Evolutionary conservation across 768 basidiomycete species (phyloP).

Genomic region (Leccinum variicolor): DNA sequence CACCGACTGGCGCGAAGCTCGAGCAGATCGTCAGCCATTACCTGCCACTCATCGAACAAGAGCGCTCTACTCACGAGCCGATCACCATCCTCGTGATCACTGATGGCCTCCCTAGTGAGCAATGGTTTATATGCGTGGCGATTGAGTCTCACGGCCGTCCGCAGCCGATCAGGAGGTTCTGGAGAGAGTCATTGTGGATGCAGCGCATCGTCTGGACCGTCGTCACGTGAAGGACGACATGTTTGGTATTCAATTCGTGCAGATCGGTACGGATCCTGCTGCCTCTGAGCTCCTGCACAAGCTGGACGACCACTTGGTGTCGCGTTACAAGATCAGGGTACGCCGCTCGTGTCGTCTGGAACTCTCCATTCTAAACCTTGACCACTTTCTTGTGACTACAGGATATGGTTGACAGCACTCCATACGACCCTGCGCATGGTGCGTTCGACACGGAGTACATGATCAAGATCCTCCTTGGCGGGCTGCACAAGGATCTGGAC

Average conservation of each 20-base stretch:
- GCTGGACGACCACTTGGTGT: slow-evolving; percentile 37
- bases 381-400: slow-evolving; percentile 11
- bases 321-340: slow-evolving; percentile 32
- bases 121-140: not conserved
- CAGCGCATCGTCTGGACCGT: slow-evolving; percentile 39
- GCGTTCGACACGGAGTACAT: slow-evolving; percentile 33
- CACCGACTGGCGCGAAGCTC: slow-evolving; percentile 38
- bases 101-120: slow-evolving; percentile 39
- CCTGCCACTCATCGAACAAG: slow-evolving; percentile 30
- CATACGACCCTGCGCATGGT: slow-evolving; percentile 31
- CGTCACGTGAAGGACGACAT: slow-evolving; percentile 33
- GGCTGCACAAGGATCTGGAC: slow-evolving; percentile 20
- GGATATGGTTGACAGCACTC: slow-evolving; percentile 49
- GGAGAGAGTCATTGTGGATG: slow-evolving; percentile 31
- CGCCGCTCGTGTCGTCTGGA: not conserved
- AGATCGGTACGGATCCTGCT: slow-evolving; percentile 38
- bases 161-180: slow-evolving; percentile 29
- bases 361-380: not conserved
- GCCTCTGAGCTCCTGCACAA: slow-evolving; percentile 39
- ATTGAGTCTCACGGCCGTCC: not conserved
- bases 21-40: slow-evolving; percentile 36
- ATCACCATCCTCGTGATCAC: slow-evolving; percentile 38
- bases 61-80: slow-evolving; percentile 31
- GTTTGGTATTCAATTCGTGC: slow-evolving; percentile 46
- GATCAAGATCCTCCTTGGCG: slow-evolving; percentile 33